Percentiles rank a stretch among this genome's conserved stretches.
phyloP scores from a whole-genome alignment of 1,139 yeast genomes.

The Debaryomyces subglobosus region DNA sequence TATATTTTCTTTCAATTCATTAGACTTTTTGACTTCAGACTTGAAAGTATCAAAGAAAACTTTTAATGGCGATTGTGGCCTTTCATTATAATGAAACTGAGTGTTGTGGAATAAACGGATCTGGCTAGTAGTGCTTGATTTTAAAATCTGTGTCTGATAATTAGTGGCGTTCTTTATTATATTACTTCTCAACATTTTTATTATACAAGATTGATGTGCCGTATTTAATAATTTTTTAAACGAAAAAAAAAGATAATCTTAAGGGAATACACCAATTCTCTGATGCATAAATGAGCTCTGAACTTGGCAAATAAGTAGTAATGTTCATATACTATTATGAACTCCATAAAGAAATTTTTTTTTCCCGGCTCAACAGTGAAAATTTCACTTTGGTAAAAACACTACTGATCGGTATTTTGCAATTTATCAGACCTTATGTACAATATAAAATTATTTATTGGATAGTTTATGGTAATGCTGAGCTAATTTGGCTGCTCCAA shows the following conservation, averaged over 20 bases:
- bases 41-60: conserved; percentile 93
- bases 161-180: conserved; percentile 12
- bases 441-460: not conserved
- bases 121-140: conserved; percentile 4
- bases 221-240: not conserved
- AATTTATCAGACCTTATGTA: conserved; percentile 1
- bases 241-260: not conserved
- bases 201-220: conserved; percentile 2
- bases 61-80: conserved; percentile 76
- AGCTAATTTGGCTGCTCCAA: conserved; percentile 23
- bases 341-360: conserved; percentile 5
- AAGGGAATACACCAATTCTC: not conserved
- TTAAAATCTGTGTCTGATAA: not conserved
- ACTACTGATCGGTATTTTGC: conserved; percentile 8
- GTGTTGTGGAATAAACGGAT: conserved; percentile 5
- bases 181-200: conserved; percentile 11
- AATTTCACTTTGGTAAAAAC: conserved; percentile 12
- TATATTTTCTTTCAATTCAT: conserved; percentile 87
- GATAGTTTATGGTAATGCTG: conserved; percentile 9
- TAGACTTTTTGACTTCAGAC: conserved; percentile 86
- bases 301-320: not conserved
- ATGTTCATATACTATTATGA: not conserved
- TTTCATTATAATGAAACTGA: conserved; percentile 16
- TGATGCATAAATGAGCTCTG: conserved; percentile 2
- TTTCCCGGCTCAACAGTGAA: conserved; percentile 9